Evolutionary conservation across 2,329 filamentous ascomycete genomes (phyloP), one percentile per base, ranked within the genome.

Genomic region (Graphiopsis chlorocephala): DNA sequence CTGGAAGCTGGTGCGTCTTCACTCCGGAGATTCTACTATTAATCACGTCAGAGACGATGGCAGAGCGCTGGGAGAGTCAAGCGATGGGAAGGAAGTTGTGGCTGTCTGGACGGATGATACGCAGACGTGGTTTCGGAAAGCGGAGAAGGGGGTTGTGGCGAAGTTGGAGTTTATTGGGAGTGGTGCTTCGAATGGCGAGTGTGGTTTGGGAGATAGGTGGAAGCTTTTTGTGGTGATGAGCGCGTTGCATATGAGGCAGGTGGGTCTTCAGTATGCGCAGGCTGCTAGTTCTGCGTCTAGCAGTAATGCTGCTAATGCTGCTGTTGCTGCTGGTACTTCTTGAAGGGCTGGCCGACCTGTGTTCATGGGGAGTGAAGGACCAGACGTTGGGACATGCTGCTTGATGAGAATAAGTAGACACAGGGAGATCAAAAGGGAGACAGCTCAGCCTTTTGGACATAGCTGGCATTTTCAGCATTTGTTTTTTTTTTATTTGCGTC

Each of bases 1-100:
- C 12, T 69, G 61, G 55, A 68, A 68, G 38, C 64, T 69, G 20
- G 64, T 69, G 11, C 64, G 68, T 8, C 57, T 68, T 31, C 61
- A 61, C 25, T 64, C 61, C 42, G 53, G 58, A 20, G 52, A 61
- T 25, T 17, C 29, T 25, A 59, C 59, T 17, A 38, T 26, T 14
- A 60, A 42, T 47, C 64, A 45, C 15, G 63, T 4, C 7, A 42
- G 20, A 29, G 33, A 45, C 55, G 53, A 52, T 26, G 10, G 28
- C 4, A 28, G 57, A 20, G 45, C 31, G 28, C 42, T 52, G 20
- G 65, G 65, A 3, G 26, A 33, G 38, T 67, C 64, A 10, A 68
- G 67, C 29, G 68, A 70, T 65, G 68, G 68, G 11, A 68, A 68
- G 35, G 67, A 70, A 45, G 64, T 67, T 7, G 67, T 70, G 10